Evolutionary conservation across 148 eudicot genomes (phyloP), one percentile per base, ranked within the genome.

Genomic region (Fagopyrum tataricum): DNA sequence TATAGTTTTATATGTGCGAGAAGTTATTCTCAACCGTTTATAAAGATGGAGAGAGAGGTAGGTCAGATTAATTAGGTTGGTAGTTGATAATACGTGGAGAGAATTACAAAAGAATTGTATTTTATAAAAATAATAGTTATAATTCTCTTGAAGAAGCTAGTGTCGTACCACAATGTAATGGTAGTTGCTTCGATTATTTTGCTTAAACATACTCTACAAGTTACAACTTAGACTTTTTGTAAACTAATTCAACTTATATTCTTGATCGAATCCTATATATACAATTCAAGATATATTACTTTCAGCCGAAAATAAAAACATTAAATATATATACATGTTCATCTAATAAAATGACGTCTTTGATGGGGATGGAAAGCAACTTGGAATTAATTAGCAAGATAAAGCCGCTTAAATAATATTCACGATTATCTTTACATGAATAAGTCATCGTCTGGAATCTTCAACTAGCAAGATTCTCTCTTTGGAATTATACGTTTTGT

Each of bases 361-460:
- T 59, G 67, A 59, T 21, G 37, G 40, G 1, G 15, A 24, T 61
- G 67, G 67, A 26, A 20, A 61, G 67, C 67, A 24, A 24, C 39
- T 59, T 24, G 11, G 67, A 59, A 21, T 31, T 31, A 31, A 31
- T 31, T 31, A 31, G 37, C 37, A 31, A 31, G 37, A 31, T 31
- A 31, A 31, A 31, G 37, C 37, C 37, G 2, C 37, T 31, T 31
- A 31, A 31, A 31, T 31, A 31, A 31, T 31, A 31, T 31, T n/a
- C 61, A 55, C 61, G 17, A 52, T 52, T 55, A 55, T 55, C 61
- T 55, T 55, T 15, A 52, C 17, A 17, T 53, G 59, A 53, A 53
- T 11, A 21, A 58, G 66, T 58, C 66, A 58, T 23, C 37, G 64
- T 56, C 7, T 56, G 64, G 39, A 58, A 58, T 58, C 66, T 61